Percentiles rank a stretch among this genome's conserved stretches.
These are phyloP conservation scores for Lentinula raphanica DNA, from an alignment of 768 basidiomycete species.

Conservation along the genomic window DNA sequence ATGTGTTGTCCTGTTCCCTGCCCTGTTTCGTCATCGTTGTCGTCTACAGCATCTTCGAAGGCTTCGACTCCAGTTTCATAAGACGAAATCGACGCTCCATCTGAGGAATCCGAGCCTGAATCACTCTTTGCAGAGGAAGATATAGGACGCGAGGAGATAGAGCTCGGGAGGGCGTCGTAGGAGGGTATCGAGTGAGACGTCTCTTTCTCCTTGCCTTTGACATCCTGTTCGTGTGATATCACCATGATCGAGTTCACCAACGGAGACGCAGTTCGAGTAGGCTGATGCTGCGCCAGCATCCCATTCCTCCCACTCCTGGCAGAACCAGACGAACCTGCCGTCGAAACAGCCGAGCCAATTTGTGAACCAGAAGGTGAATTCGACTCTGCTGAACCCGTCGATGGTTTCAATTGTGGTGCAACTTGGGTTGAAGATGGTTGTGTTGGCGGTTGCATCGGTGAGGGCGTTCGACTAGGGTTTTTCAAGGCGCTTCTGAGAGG, in stretches of 20 bases:
- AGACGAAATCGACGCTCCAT: slow-evolving; percentile 50
- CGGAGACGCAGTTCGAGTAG: background rate
- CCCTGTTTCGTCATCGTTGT: slow-evolving; percentile 5
- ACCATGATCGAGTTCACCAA: background rate
- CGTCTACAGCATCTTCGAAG: slow-evolving; percentile 27
- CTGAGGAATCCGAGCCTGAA: slow-evolving; percentile 16
- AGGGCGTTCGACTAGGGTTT: slow-evolving; percentile 45
- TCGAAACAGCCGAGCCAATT: background rate
- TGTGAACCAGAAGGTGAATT: background rate
- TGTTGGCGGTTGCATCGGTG: slow-evolving; percentile 25
- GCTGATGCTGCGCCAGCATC: background rate
- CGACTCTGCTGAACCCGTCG: no score
- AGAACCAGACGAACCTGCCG: background rate
- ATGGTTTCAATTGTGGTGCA: background rate
- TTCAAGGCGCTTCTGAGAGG: slow-evolving; percentile 64
- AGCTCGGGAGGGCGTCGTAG: background rate
- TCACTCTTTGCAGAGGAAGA: no score
- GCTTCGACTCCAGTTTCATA: slow-evolving; percentile 64
- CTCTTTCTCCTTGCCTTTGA: background rate
- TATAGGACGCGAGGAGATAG: background rate
- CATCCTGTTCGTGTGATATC: background rate
- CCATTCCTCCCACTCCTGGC: background rate
- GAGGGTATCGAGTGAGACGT: background rate
- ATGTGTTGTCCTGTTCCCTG: slow-evolving; percentile 3
- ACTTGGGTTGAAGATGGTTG: background rate